phyloP scores from a whole-genome alignment of 1,284 basidiomycete species.

The Melanopsichium pennsylvanicum region DNA sequence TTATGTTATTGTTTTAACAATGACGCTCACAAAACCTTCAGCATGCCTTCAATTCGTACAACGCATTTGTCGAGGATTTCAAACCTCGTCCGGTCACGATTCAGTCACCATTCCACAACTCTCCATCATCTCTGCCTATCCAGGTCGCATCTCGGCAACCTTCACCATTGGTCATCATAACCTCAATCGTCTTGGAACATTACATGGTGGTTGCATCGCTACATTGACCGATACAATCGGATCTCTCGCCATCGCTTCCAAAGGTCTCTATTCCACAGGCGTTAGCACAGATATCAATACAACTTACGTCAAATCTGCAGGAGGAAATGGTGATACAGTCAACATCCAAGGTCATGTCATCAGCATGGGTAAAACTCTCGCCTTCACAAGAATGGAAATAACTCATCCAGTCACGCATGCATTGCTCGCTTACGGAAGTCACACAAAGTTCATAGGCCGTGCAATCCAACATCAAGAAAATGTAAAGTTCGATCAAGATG shows the following conservation, averaged over 20 bases:
- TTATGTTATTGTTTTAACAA: neutral
- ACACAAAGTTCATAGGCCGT: constrained; percentile 87
- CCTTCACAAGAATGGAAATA: constrained; percentile 60
- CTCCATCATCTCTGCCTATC: constrained; percentile 37
- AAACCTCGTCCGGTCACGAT: constrained; percentile 52
- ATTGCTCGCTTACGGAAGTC: constrained; percentile 65
- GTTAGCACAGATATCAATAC: constrained; percentile 87
- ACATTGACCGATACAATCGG: constrained; percentile 86
- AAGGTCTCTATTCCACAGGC: constrained; percentile 82
- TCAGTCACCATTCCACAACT: constrained; percentile 48
- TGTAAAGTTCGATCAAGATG: constrained; percentile 80
- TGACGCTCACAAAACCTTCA: constrained; percentile 16
- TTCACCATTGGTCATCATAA: constrained; percentile 50
- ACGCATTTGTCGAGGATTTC: constrained; percentile 35
- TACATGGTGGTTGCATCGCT: constrained; percentile 84
- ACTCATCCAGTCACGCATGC: constrained; percentile 49
- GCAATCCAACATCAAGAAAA: constrained; percentile 78
- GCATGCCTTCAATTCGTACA: constrained; percentile 52
- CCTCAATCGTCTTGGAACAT: constrained; percentile 66
- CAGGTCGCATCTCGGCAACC: constrained; percentile 47
- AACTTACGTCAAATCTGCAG: constrained; percentile 79
- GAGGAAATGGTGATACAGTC: constrained; percentile 62
- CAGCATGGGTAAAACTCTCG: constrained; percentile 57
- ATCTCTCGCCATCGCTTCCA: constrained; percentile 80
- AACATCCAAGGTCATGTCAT: constrained; percentile 43